Conservation (phyloP, 2,329 filamentous ascomycete genomes). For the Aspergillus glaucus region DNA sequence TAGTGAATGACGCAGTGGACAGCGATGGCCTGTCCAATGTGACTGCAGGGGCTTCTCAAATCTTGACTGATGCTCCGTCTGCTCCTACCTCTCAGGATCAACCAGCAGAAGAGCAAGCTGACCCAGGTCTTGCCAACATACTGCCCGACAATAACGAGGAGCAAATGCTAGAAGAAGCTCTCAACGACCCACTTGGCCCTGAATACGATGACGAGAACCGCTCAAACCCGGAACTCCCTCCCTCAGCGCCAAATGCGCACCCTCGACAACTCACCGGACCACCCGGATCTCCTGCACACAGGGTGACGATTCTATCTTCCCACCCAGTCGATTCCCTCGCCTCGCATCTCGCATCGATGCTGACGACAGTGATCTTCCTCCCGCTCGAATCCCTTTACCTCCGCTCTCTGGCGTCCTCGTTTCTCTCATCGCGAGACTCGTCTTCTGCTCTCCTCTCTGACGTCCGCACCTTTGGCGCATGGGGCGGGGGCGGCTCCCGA, state of each 20-base stretch:
- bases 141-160: slow-evolving; percentile 28
- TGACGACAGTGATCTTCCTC: slow-evolving; percentile 33
- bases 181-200: slow-evolving; percentile 6
- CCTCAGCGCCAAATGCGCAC: slow-evolving; percentile 13
- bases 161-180: slow-evolving; percentile 16
- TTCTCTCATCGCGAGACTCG: slow-evolving; percentile 25
- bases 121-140: slow-evolving; percentile 15
- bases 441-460: slow-evolving; percentile 17
- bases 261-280: slow-evolving; percentile 9
- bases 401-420: slow-evolving; percentile 34
- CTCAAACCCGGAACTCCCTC: slow-evolving; percentile 10
- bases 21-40: slow-evolving; percentile 19
- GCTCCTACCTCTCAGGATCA: slow-evolving; percentile 2
- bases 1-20: slow-evolving; percentile 12
- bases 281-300: slow-evolving; percentile 21
- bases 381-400: slow-evolving; percentile 37
- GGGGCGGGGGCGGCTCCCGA: slow-evolving; percentile 29
- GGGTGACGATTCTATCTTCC: slow-evolving; percentile 38
- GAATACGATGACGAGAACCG: slow-evolving; percentile 9
- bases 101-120: slow-evolving; percentile 4
- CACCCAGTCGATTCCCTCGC: slow-evolving; percentile 38
- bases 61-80: slow-evolving; percentile 7
- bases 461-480: slow-evolving; percentile 25
- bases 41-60: slow-evolving; percentile 13
- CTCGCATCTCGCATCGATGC: slow-evolving; percentile 33